Base-by-base conservation (phyloP, 495 filamentous ascomycete genomes). In the Parathielavia appendiculata region DNA sequence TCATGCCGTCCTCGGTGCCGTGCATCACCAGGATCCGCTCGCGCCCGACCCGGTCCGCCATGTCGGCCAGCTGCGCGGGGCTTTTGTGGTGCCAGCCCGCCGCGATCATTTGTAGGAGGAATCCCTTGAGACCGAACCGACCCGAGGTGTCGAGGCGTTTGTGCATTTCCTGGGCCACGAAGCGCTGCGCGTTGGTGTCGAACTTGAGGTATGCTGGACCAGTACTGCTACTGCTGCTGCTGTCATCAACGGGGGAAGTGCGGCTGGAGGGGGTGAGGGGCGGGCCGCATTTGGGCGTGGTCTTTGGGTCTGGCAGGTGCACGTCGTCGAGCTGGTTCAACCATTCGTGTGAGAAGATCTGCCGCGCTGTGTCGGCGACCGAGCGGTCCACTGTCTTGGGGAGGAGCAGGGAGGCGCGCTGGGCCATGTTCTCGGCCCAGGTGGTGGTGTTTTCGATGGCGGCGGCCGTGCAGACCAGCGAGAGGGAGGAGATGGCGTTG, bases 11-110 rank as follows among this genome's bases (percentile, higher is more conserved):
- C 14, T 70, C 67, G 9, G 81, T 85, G 16, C 90, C 90, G 68
- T 92, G 89, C 63, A 89, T 62, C 1, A 92, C 81, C 60, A 86
- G 64, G 60, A 95, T 91, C 52, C 89, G 71, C 66, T 87, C 80
- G 32, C 86, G 75, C 3, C 88, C 87, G 1, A 95, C 81, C 49
- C 66, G 66, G 60, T 89, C 81, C 0, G 76, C 88, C 23, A 95
- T 63, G 48, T 75, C 69, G 57, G 69, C 74, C 44, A 95, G 68
- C 69, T 92, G 85, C 47, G 69, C 78, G 0, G 79, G 62, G 7
- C 73, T 80, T 70, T 93, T 92, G 66, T 83, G 73, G 70, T 95
- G 90, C 83, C 88, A 92, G 13, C 83, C 84, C 2, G 87, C 88
- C 4, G 90, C 90, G 41, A 92, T 79, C 5, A 86, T 77, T 69